Conservation (phyloP, 192 early-diverging fungal species). For the Linnemannia schmuckeri region DNA sequence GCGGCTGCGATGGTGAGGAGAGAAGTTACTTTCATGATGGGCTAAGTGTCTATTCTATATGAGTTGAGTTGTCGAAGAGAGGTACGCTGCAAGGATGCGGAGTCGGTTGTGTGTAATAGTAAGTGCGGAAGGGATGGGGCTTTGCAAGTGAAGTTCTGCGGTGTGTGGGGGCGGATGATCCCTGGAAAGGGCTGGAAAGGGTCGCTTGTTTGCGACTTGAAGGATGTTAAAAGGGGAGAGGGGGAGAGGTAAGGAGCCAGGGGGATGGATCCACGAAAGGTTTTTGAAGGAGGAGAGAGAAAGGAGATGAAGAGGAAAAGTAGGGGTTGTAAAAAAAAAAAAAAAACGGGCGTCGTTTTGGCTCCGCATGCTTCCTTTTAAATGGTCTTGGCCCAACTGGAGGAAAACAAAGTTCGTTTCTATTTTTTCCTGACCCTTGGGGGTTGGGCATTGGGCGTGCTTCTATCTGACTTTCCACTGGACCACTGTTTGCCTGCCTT, state of each 20-base stretch:
- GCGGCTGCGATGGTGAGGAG: constrained; percentile 64
- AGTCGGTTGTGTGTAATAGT: not conserved
- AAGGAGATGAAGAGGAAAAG: not conserved
- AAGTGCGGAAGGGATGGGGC: not conserved
- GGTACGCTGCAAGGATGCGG: too few species aligned
- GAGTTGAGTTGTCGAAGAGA: constrained; percentile 15
- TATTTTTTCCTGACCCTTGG: not conserved
- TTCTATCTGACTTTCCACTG: not conserved
- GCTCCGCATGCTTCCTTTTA: not conserved
- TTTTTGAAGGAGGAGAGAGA: not conserved
- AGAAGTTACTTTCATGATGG: constrained; percentile 64
- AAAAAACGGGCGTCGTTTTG: not conserved
- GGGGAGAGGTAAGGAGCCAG: not conserved
- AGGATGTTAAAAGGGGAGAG: not conserved
- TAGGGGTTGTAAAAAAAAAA: not conserved
- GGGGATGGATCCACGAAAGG: not conserved
- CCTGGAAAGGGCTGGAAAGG: constrained; percentile 51
- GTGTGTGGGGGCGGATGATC: not conserved
- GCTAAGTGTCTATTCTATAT: constrained; percentile 40
- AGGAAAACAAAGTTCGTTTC: not conserved
- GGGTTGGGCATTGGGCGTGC: not conserved
- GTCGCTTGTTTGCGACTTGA: not conserved
- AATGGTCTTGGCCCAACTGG: not conserved
- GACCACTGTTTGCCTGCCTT: not conserved
- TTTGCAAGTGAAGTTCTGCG: not conserved